Conservation (phyloP, 768 basidiomycete genomes). For the Leccinum subgranulosum region DNA sequence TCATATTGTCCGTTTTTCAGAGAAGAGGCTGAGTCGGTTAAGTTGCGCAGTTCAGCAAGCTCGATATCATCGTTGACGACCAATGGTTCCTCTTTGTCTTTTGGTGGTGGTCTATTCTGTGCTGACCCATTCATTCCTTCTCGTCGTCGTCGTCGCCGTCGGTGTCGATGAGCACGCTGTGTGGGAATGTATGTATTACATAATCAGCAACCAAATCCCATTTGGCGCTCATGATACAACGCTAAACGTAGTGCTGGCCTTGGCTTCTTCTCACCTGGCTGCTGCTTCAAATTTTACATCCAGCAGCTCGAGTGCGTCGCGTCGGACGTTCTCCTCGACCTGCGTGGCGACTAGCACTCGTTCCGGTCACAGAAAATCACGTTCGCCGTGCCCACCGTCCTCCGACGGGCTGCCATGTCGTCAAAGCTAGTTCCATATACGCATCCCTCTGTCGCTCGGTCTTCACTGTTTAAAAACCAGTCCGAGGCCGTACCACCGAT, state of each 20-base stretch:
- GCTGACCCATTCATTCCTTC: constrained; percentile 9
- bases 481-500: constrained; percentile 67
- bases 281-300: constrained; percentile 15
- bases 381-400: neutral
- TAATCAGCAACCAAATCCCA: constrained; percentile 29
- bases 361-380: constrained; percentile 7
- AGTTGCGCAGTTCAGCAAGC: constrained; percentile 32
- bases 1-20: constrained; percentile 21
- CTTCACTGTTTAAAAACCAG: constrained; percentile 58
- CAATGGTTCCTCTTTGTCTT: neutral
- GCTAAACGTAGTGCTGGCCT: constrained; percentile 24
- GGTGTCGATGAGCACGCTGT: constrained; percentile 6
- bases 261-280: constrained; percentile 24
- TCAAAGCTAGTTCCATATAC: constrained; percentile 54
- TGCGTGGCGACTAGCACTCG: constrained; percentile 8
- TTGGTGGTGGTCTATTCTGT: neutral
- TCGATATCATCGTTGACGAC: constrained; percentile 26
- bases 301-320: constrained; percentile 12
- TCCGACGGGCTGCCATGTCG: constrained; percentile 48
- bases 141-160: neutral
- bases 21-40: constrained; percentile 21
- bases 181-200: constrained; percentile 26
- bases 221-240: constrained; percentile 28
- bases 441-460: constrained; percentile 48
- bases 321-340: constrained; percentile 12